Evolutionary conservation across 2,329 filamentous ascomycete genomes (phyloP).

Genomic region (Xylaria sp.): DNA sequence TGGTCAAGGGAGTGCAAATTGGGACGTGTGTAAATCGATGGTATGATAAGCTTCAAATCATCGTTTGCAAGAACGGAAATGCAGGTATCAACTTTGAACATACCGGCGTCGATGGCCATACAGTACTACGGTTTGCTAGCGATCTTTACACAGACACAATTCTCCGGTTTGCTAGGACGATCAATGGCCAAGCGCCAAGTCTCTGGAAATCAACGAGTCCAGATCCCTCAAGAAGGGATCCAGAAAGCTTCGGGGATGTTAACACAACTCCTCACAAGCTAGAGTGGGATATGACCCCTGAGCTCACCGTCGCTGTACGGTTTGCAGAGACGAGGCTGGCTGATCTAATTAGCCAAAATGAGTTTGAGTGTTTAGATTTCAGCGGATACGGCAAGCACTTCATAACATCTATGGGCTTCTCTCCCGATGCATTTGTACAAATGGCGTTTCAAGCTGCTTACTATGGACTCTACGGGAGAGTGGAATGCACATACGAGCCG

Average conservation of each 20-base stretch:
- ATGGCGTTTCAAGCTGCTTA: conserved; percentile 99
- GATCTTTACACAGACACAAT: conserved; percentile 99
- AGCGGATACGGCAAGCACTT: conserved; percentile 93
- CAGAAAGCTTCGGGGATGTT: conserved; percentile 90
- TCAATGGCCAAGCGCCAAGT: conserved; percentile 92
- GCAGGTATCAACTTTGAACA: conserved; percentile 99
- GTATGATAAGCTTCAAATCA: conserved; percentile 99
- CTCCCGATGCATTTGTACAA: conserved; percentile 95
- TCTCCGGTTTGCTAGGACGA: conserved; percentile 90
- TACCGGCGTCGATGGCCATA: conserved; percentile 97
- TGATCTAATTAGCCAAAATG: conserved; percentile 95
- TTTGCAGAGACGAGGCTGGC: conserved; percentile 96
- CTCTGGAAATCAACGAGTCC: conserved; percentile 92
- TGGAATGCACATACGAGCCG: conserved; percentile 96
- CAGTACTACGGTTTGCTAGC: conserved; percentile 93
- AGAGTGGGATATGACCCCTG: conserved; percentile 96
- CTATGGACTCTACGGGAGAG: conserved; percentile 92
- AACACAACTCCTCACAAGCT: conserved; percentile 94
- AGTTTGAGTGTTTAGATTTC: conserved; percentile 94
- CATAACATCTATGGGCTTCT: conserved; percentile 96
- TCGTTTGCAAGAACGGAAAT: conserved; percentile 98
- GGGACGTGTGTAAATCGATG: conserved; percentile 98
- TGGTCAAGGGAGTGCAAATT: conserved; percentile 93
- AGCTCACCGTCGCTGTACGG: conserved; percentile 87
- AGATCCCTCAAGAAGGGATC: conserved; percentile 91